phyloP scores from a whole-genome alignment of 148 eudicot species.

The Cornus suecica region DNA sequence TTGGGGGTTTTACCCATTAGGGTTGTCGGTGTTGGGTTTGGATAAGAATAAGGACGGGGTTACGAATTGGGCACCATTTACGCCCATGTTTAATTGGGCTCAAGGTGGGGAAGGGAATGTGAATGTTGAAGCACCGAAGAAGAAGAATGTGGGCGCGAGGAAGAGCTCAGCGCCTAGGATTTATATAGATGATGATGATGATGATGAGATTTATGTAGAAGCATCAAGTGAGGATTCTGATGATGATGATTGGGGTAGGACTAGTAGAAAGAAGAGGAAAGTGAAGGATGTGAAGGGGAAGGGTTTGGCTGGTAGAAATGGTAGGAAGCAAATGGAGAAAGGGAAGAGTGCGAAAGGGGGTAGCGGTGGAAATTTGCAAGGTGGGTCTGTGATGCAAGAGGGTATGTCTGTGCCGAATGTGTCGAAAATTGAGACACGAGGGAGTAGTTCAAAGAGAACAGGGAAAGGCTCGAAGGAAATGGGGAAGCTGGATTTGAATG shows the following conservation, averaged over 20 bases:
- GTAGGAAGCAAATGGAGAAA: background rate
- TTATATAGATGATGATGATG: slow-evolving; percentile 45
- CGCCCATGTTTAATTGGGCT: slow-evolving; percentile 61
- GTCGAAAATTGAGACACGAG: slow-evolving; percentile 6
- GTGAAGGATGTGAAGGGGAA: slow-evolving; percentile 28
- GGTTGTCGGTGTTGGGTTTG: slow-evolving; percentile 60
- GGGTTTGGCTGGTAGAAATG: slow-evolving; percentile 1
- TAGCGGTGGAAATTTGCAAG: slow-evolving; percentile 3
- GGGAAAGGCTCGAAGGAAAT: slow-evolving; percentile 31
- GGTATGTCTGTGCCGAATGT: slow-evolving; percentile 2
- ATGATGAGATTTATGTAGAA: slow-evolving; percentile 31
- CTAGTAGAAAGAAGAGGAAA: slow-evolving; percentile 30
- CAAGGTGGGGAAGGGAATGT: slow-evolving; percentile 16
- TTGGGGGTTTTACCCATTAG: slow-evolving; percentile 89
- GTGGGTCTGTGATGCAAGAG: slow-evolving; percentile 9
- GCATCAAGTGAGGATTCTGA: slow-evolving; percentile 59
- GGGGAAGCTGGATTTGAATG: slow-evolving; percentile 55
- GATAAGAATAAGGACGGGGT: slow-evolving; percentile 42
- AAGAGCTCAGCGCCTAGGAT: slow-evolving; percentile 38
- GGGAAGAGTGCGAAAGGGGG: slow-evolving; percentile 9
- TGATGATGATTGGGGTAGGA: slow-evolving; percentile 58
- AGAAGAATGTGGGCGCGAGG: slow-evolving; percentile 6
- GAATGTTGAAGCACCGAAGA: background rate
- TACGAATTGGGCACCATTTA: slow-evolving; percentile 72
- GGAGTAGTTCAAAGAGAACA: background rate